A percentile compares a stretch with the other conserved stretches of the same genome.
Evolutionary conservation across 441 rosid species (phyloP).

Genomic region (Jatropha multifida): DNA sequence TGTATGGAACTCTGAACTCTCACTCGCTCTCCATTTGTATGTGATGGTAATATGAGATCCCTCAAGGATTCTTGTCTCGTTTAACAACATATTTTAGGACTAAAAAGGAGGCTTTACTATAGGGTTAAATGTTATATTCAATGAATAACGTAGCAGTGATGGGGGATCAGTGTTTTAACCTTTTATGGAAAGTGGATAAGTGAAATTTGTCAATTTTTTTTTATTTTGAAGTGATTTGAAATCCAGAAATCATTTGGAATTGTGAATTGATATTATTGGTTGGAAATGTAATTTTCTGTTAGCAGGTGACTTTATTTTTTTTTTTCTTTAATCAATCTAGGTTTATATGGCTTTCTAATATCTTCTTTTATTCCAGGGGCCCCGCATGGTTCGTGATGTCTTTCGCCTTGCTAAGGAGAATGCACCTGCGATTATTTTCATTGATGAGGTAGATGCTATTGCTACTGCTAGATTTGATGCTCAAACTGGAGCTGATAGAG

Average conservation of each 20-base stretch:
- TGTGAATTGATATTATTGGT: not conserved
- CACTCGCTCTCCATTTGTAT: too few species aligned
- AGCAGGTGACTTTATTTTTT: not conserved
- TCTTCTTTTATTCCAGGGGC: constrained; percentile 53
- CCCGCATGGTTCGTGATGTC: constrained; percentile 99
- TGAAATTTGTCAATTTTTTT: too few species aligned
- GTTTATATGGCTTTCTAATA: not conserved
- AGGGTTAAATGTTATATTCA: too few species aligned
- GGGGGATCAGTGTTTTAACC: not conserved
- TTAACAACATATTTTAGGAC: too few species aligned
- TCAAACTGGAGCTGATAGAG: constrained; percentile 99
- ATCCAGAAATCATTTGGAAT: not conserved
- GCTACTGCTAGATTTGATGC: constrained; percentile 99
- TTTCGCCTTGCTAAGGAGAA: constrained; percentile 98
- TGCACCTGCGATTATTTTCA: constrained; percentile 98
- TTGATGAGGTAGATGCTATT: constrained; percentile 98
- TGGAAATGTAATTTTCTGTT: not conserved
- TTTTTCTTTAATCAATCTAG: not conserved
- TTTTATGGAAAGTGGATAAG: not conserved
- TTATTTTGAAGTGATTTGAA: not conserved
- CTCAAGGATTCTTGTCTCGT: too few species aligned
- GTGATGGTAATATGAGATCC: too few species aligned
- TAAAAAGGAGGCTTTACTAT: too few species aligned
- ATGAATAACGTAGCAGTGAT: too few species aligned
- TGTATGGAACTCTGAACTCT: too few species aligned